These are phyloP conservation scores for Kuraishia piskuri DNA, from an alignment of 805 yeast species.

Conservation along the genomic window DNA sequence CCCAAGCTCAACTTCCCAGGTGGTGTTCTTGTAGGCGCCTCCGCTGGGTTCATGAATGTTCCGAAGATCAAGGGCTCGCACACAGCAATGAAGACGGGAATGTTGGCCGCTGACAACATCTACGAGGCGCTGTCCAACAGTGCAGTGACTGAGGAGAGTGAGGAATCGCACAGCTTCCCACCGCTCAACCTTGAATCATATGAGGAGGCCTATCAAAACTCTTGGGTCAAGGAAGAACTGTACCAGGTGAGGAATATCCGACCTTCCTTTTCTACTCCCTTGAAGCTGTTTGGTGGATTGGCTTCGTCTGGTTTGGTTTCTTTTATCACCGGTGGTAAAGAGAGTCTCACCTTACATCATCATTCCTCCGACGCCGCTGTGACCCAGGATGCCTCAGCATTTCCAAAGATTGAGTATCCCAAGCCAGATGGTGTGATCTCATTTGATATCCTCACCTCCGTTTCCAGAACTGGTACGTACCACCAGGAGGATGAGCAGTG, in stretches of 20 bases:
- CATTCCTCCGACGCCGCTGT: slow-evolving; percentile 60
- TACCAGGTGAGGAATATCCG: slow-evolving; percentile 82
- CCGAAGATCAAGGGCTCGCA: slow-evolving; percentile 98
- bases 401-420: slow-evolving; percentile 74
- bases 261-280: slow-evolving; percentile 74
- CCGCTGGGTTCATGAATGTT: slow-evolving; percentile 96
- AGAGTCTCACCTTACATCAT: slow-evolving; percentile 82
- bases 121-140: slow-evolving; percentile 40
- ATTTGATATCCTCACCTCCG: slow-evolving; percentile 90
- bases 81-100: slow-evolving; percentile 94
- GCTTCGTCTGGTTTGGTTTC: slow-evolving; percentile 80
- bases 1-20: slow-evolving; percentile 93
- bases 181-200: slow-evolving; percentile 47
- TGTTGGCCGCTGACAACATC: slow-evolving; percentile 86
- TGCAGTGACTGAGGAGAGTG: slow-evolving; percentile 32
- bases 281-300: slow-evolving; percentile 80
- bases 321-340: slow-evolving; percentile 64
- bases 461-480: slow-evolving; percentile 90
- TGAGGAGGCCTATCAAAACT: slow-evolving; percentile 55
- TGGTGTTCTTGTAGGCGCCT: slow-evolving; percentile 88
- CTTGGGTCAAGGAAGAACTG: slow-evolving; percentile 86
- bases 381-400: slow-evolving; percentile 61
- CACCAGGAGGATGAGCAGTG: slow-evolving; percentile 93
- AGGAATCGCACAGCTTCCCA: slow-evolving; percentile 29
- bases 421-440: slow-evolving; percentile 93